Evolutionary conservation across 352 stramenopile species (phyloP).

Genomic region (Globisporangium perplexum): DNA sequence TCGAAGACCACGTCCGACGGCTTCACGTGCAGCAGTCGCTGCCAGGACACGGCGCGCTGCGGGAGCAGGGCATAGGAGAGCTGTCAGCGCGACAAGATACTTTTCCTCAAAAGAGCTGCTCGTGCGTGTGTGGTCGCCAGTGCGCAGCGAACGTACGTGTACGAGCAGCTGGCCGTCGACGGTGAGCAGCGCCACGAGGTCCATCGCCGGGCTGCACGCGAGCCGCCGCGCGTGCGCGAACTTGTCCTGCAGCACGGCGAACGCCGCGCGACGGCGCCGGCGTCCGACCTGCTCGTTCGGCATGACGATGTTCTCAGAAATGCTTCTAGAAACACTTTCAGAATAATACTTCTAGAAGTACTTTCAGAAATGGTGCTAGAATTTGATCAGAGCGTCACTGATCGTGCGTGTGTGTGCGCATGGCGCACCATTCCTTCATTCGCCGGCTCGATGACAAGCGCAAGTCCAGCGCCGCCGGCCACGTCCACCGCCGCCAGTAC

Average conservation of each 20-base stretch:
- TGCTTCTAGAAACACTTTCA: not conserved
- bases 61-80: no score
- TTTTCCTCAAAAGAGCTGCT: no score
- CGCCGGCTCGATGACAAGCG: not conserved
- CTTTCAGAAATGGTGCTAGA: no score
- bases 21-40: conserved; percentile 66
- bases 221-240: conserved; percentile 45
- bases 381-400: no score
- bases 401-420: no score
- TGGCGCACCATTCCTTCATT: no score
- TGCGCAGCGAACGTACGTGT: conserved; percentile 34
- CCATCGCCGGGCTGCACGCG: conserved; percentile 70
- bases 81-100: not conserved
- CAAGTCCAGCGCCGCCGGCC: no score
- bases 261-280: conserved; percentile 17
- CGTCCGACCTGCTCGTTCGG: not conserved
- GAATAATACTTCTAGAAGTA: no score
- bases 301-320: no score
- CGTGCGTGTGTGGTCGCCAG: no score
- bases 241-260: conserved; percentile 70
- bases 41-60: conserved; percentile 73
- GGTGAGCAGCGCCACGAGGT: conserved; percentile 67
- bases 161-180: conserved; percentile 64
- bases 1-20: conserved; percentile 49
- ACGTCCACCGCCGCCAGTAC: no score